A percentile compares a stretch with the other conserved stretches of the same genome.
Conservation (phyloP, 164 flowering plant species). For the Chloranthus sessilifolius region DNA sequence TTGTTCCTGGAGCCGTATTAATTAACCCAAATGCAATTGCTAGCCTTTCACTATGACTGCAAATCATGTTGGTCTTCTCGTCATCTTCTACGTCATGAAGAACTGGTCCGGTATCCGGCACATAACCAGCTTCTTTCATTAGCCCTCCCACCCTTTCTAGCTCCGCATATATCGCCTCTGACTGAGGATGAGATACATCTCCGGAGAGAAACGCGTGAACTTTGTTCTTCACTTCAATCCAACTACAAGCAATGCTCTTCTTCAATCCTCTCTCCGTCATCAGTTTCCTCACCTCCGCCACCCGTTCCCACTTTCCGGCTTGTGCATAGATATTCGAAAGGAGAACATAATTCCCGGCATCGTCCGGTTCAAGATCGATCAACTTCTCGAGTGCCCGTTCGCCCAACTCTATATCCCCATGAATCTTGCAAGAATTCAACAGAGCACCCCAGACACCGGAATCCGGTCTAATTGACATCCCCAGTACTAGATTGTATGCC, state of each 20-base stretch:
- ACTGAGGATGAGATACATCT: conserved; percentile 16
- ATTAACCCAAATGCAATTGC: conserved; percentile 21
- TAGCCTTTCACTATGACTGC: conserved; percentile 17
- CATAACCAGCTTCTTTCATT: conserved; percentile 17
- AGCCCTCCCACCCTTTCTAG: conserved; percentile 13
- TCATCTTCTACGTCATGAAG: conserved; percentile 23
- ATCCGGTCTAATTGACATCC: conserved; percentile 11
- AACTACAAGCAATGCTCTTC: conserved; percentile 20
- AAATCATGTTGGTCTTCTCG: conserved; percentile 13
- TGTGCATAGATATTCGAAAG: conserved; percentile 17
- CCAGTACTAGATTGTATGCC: conserved; percentile 6
- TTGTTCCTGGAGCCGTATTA: conserved; percentile 14
- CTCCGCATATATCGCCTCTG: conserved; percentile 11
- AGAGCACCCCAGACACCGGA: conserved; percentile 21
- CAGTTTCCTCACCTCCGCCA: conserved; percentile 8
- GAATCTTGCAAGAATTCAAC: conserved; percentile 15
- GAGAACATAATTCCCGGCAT: conserved; percentile 17
- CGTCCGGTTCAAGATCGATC: conserved; percentile 15
- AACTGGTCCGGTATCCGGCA: conserved; percentile 14
- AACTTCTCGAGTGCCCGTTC: conserved; percentile 11
- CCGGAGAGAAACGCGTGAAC: conserved; percentile 17
- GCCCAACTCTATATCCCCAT: conserved; percentile 9
- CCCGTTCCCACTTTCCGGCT: conserved; percentile 16
- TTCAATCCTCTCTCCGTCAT: conserved; percentile 20
- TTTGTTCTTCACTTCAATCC: conserved; percentile 18